phyloP scores from a whole-genome alignment of 1,284 basidiomycete genomes.

The Bjerkandera adusta region DNA sequence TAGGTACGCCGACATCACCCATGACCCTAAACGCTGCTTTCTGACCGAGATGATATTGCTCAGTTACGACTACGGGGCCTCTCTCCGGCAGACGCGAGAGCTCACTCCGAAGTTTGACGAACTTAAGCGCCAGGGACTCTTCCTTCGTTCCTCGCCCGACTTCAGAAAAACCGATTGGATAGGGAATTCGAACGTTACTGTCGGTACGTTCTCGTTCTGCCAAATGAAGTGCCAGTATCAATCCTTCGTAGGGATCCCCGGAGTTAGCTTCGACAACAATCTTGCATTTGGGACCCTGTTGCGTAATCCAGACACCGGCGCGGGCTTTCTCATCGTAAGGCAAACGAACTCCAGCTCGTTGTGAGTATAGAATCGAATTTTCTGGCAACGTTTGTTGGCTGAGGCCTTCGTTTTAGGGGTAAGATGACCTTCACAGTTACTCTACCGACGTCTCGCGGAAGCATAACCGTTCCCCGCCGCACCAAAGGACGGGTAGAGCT shows the following conservation, averaged over 20 bases:
- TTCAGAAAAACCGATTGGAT: constrained; percentile 78
- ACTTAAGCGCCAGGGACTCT: constrained; percentile 71
- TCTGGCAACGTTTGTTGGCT: too few relatives aligned
- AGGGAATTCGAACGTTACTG: constrained; percentile 54
- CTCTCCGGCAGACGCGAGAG: constrained; percentile 66
- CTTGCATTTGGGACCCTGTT: constrained; percentile 61
- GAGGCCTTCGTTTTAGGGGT: constrained; percentile 32
- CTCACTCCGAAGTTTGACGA: constrained; percentile 70
- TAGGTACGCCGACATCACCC: constrained; percentile 31
- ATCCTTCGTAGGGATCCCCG: constrained; percentile 39
- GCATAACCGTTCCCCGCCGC: constrained; percentile 51
- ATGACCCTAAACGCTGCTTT: too few relatives aligned
- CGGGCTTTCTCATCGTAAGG: constrained; percentile 70
- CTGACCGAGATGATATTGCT: too few relatives aligned
- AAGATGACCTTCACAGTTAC: constrained; percentile 54
- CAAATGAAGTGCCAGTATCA: too few relatives aligned
- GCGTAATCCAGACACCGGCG: constrained; percentile 59
- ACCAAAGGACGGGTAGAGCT: constrained; percentile 50
- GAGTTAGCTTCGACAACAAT: constrained; percentile 45
- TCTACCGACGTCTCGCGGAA: constrained; percentile 48
- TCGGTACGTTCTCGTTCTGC: too few relatives aligned
- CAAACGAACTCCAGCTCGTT: constrained; percentile 65
- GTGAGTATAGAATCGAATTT: constrained; percentile 46
- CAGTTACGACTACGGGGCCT: constrained; percentile 68
- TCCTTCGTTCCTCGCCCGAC: constrained; percentile 70